These are phyloP conservation scores for Seiridium unicorne DNA, from an alignment of 2,329 filamentous ascomycete genomes.

Conservation along the genomic window DNA sequence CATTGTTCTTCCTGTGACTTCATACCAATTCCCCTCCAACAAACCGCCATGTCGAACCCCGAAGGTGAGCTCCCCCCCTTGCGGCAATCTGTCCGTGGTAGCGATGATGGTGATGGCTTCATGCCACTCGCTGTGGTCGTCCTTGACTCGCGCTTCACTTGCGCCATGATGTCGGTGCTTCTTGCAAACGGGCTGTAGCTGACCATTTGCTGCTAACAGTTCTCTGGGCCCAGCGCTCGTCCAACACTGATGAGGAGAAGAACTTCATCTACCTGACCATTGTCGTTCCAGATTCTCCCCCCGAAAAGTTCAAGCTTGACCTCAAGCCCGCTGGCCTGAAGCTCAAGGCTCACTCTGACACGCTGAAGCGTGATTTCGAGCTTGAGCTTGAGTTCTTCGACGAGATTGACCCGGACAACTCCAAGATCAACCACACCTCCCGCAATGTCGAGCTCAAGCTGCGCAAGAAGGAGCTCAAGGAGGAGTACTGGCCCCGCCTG, in stretches of 20 bases:
- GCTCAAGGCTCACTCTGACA: constrained; percentile 80
- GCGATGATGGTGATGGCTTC: too few relatives aligned
- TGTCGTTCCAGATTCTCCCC: constrained; percentile 79
- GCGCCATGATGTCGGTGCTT: neutral
- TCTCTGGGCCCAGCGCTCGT: constrained; percentile 97
- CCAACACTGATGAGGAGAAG: constrained; percentile 72
- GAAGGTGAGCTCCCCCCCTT: constrained; percentile 7
- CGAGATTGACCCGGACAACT: constrained; percentile 84
- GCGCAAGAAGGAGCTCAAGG: constrained; percentile 93
- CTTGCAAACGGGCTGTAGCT: neutral
- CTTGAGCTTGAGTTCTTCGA: constrained; percentile 84
- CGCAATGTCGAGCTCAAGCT: constrained; percentile 89
- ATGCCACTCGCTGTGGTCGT: too few relatives aligned
- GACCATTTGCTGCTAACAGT: constrained; percentile 51
- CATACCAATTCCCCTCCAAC: neutral
- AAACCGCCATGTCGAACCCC: constrained; percentile 10
- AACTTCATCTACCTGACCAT: constrained; percentile 96
- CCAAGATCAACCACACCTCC: constrained; percentile 83
- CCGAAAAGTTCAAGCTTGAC: constrained; percentile 75
- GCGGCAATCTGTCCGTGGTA: neutral
- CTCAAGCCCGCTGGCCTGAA: constrained; percentile 73
- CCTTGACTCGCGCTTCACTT: too few relatives aligned
- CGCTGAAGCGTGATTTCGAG: constrained; percentile 83
- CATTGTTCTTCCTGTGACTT: neutral
- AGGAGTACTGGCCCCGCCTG: constrained; percentile 93